Conservation (phyloP, 352 stramenopile genomes). For the Thraustotheca clavata region DNA sequence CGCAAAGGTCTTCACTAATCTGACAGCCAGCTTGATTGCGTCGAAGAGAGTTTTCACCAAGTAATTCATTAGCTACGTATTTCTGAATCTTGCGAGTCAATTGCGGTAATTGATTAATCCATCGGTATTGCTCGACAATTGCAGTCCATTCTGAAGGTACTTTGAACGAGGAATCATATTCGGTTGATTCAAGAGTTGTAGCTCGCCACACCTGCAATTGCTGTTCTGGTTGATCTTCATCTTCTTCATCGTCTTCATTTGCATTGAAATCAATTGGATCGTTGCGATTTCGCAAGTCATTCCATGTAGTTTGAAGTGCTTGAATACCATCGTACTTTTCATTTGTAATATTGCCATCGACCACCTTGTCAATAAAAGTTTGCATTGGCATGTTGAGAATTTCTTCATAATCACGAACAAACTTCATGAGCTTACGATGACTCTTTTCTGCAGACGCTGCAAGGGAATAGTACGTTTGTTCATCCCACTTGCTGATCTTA, state of each 20-base stretch:
- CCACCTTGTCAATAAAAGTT: slow-evolving; percentile 82
- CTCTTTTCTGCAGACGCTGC: slow-evolving; percentile 97
- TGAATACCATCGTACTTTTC: slow-evolving; percentile 56
- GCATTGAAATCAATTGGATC: slow-evolving; percentile 13
- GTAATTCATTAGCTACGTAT: slow-evolving; percentile 61
- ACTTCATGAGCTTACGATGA: slow-evolving; percentile 97
- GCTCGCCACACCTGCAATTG: background rate
- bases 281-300: slow-evolving; percentile 36
- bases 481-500: slow-evolving; percentile 98
- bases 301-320: slow-evolving; percentile 58
- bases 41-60: slow-evolving; percentile 47
- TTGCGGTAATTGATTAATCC: slow-evolving; percentile 36
- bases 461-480: slow-evolving; percentile 99
- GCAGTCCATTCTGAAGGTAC: background rate
- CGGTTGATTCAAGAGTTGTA: background rate
- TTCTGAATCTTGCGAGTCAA: slow-evolving; percentile 68
- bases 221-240: slow-evolving; percentile 25
- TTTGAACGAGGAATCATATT: background rate
- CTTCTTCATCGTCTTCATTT: slow-evolving; percentile 19
- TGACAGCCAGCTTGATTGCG: slow-evolving; percentile 59
- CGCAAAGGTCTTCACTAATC: slow-evolving; percentile 83
- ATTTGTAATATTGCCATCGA: slow-evolving; percentile 72
- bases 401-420: slow-evolving; percentile 87
- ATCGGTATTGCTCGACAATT: background rate
- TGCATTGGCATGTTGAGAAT: slow-evolving; percentile 76